Base-by-base conservation (phyloP, 2,329 filamentous ascomycete genomes). In the Colletotrichum eleusines region DNA sequence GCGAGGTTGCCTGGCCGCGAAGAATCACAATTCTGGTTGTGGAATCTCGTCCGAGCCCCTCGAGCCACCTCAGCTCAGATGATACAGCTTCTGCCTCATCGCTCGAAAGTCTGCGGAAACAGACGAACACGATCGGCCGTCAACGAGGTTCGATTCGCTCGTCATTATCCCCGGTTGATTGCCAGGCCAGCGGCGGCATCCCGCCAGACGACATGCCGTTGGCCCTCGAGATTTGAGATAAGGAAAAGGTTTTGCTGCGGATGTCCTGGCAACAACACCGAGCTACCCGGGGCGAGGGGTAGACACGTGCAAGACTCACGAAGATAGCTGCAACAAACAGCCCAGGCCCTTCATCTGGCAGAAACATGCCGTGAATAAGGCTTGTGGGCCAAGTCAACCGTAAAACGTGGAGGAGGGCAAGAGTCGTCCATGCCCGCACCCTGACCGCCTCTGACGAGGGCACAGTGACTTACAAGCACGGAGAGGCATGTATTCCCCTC, bases 21-120 rank as follows among this genome's bases (percentile, higher is more conserved):
- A 55, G 23, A 42, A 35, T 33, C 18, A 16, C 11, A 26, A 66
- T 58, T 66, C 69, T 53, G 72, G 69, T 38, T n/a, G 31, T 54
- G 16, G 64, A 44, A 28, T 48, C 53, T 42, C 50, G 44, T 67
- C 51, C 51, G 38, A 60, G 46, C 58, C 65, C 69, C 48, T 48
- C 59, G 63, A 59, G 65, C 40, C 46, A 68, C 67, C 44, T 63
- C 64, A 59, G 68, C 58, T 63, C 69, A 71, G 46, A 63, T 71
- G 69, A 69, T 40, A 71, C 69, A 48, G 38, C 51, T 59, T 69
- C 53, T 71, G 65, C 69, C 69, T 71, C 64, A 71, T 63, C 58
- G 51, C 44, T 53, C n/a, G 58, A 63, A 23, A 71, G 59, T 69
- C 64, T 68, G 57, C 58, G 69, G 64, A 71, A 71, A 71, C 64